Evolutionary conservation across 164 flowering plant species (phyloP).

Genomic region (Magnolia kwangsiensis): DNA sequence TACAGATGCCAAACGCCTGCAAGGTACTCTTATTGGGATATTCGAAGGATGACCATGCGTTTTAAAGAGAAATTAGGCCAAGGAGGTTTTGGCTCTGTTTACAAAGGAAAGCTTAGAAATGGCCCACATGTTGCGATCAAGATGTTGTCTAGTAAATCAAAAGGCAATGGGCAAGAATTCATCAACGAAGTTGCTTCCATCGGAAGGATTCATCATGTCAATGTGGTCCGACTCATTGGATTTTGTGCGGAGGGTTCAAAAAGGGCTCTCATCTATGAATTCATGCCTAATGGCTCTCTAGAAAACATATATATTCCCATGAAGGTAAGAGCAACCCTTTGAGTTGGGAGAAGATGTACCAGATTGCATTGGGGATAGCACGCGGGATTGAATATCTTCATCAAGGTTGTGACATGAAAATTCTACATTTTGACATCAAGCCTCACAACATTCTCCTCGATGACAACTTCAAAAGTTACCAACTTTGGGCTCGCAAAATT

Average conservation of each 20-base stretch:
- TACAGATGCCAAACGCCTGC: constrained; percentile 10
- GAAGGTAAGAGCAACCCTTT: not conserved
- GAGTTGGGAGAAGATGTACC: not conserved
- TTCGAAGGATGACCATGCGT: constrained; percentile 34
- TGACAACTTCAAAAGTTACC: constrained; percentile 8
- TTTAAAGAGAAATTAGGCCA: constrained; percentile 36
- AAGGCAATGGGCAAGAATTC: constrained; percentile 3
- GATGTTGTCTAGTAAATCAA: constrained; percentile 3
- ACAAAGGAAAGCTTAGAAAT: constrained; percentile 36
- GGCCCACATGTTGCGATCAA: constrained; percentile 39
- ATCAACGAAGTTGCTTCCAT: constrained; percentile 7
- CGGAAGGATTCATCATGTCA: constrained; percentile 13
- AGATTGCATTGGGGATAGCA: constrained; percentile 1
- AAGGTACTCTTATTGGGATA: constrained; percentile 29
- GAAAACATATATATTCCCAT: not conserved
- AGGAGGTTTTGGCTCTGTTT: constrained; percentile 48
- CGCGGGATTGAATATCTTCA: constrained; percentile 7
- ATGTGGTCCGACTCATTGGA: constrained; percentile 9
- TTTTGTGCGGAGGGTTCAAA: not conserved
- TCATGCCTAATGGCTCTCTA: constrained; percentile 14
- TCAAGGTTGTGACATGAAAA: constrained; percentile 6
- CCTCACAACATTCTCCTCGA: constrained; percentile 13
- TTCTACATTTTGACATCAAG: constrained; percentile 18
- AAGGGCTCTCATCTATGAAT: constrained; percentile 15
- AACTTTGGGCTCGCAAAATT: constrained; percentile 13